These are phyloP conservation scores for Baudoinia panamericana DNA, from an alignment of 495 filamentous ascomycete species.

Conservation along the genomic window DNA sequence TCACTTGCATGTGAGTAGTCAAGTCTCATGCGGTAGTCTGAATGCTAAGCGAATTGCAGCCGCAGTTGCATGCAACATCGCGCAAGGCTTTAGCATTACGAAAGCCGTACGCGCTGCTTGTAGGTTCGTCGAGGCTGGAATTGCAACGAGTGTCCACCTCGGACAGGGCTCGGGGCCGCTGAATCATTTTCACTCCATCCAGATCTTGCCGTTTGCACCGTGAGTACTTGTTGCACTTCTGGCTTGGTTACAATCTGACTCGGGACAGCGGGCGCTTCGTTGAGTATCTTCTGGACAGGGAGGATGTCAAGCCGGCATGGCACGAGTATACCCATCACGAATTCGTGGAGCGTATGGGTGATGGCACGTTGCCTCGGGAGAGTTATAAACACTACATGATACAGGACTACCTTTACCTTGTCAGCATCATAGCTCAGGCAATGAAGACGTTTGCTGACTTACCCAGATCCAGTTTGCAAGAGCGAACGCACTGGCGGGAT, in stretches of 20 bases:
- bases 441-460: conserved; percentile 2
- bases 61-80: conserved; percentile 78
- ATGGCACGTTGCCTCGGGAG: conserved; percentile 56
- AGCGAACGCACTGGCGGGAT: conserved; percentile 68
- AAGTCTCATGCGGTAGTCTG: not conserved
- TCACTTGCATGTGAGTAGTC: conserved; percentile 80
- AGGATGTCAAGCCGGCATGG: conserved; percentile 62
- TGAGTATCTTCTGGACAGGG: conserved; percentile 66
- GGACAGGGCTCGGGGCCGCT: conserved; percentile 79
- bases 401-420: conserved; percentile 82
- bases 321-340: conserved; percentile 59
- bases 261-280: conserved; percentile 57
- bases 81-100: conserved; percentile 43
- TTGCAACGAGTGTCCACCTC: conserved; percentile 57
- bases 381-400: conserved; percentile 75
- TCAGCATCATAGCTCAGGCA: conserved; percentile 27
- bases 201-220: conserved; percentile 70
- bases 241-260: not conserved
- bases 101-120: conserved; percentile 58
- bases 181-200: conserved; percentile 84
- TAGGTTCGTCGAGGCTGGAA: conserved; percentile 71
- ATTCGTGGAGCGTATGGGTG: conserved; percentile 64
- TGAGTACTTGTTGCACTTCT: conserved; percentile 35
- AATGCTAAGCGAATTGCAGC: conserved; percentile 38
- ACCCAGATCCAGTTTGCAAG: conserved; percentile 68